Evolutionary conservation across 257 asterid species (phyloP), one percentile per base, ranked within the genome.

Genomic region (Petunia secreta): DNA sequence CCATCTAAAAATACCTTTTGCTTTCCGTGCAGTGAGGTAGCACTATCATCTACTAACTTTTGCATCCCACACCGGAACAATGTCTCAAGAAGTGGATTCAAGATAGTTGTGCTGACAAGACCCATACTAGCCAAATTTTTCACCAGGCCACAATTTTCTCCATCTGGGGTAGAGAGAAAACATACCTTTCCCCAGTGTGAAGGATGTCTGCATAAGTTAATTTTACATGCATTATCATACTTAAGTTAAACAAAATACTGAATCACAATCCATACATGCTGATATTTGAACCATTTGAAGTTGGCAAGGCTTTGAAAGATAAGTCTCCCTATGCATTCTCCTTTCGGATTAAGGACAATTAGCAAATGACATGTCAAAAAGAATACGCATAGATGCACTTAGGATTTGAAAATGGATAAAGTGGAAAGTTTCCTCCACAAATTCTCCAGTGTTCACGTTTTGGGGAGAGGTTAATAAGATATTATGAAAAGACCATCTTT

Each of bases 181-280:
- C 99, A 96, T 38, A 96, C 81, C 91, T 88, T 94, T 73, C 98
- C 99, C 99, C 98, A 94, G 83, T 96, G 98, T 65, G 99, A 96
- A 78, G 97, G 98, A 82, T 96, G 97, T 48, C 98, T 95, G 92
- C 84, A 89, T 38, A 63, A 82, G 65, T 68, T 77, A 75, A 77
- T 75, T 80, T n/a, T 82, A 82, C 48, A 80, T 62, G 69, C 82
- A 79, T 74, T 84, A 25, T 53, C 75, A 73, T 48, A 25, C 40
- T 59, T 48, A 77, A 48, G 69, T 46, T 6, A 39, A 77, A 59
- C 10, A 11, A 15, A 68, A 10, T 14, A 37, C 4, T 52, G 57
- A 52, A 44, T 2, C 41, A 13, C 7, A 52, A 14, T 44, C 57
- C 10, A 13, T 48, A 64, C 34, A 16, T 25, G 57, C 57, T 52